Conservation (phyloP, 108 stramenopile genomes). For the Skeletonema tropicum region DNA sequence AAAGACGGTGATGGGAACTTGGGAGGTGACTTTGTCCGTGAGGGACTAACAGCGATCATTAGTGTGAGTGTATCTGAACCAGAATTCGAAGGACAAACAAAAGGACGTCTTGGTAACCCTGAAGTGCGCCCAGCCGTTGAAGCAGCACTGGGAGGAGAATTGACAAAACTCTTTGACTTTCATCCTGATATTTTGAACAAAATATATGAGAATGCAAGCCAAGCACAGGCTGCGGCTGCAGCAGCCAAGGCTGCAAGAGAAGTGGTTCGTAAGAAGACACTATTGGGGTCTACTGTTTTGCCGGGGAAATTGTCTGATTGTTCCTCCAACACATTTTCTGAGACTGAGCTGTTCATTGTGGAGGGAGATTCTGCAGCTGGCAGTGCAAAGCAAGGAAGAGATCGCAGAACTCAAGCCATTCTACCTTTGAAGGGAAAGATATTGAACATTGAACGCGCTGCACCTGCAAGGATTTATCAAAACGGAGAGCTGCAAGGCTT, state of each 20-base stretch:
- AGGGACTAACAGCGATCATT: conserved; percentile 91
- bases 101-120: conserved; percentile 94
- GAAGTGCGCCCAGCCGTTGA: conserved; percentile 93
- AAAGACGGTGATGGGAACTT: conserved; percentile 78
- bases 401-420: conserved; percentile 93
- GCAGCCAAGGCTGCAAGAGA: conserved; percentile 95
- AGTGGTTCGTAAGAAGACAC: conserved; percentile 90
- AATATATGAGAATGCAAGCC: conserved; percentile 85
- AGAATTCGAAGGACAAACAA: conserved; percentile 97
- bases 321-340: conserved; percentile 51
- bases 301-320: conserved; percentile 96
- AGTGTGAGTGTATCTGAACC: conserved; percentile 91
- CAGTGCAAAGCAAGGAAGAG: conserved; percentile 95
- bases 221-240: conserved; percentile 88
- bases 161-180: conserved; percentile 89
- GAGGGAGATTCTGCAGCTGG: conserved; percentile 97
- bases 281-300: conserved; percentile 89
- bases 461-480: conserved; percentile 90
- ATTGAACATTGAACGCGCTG: conserved; percentile 94
- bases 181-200: conserved; percentile 82
- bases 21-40: conserved; percentile 92
- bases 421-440: conserved; percentile 95
- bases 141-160: conserved; percentile 70
- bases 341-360: conserved; percentile 94
- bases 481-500: conserved; percentile 92